Conservation (phyloP, 805 yeast genomes). For the Kazachstania africana region DNA sequence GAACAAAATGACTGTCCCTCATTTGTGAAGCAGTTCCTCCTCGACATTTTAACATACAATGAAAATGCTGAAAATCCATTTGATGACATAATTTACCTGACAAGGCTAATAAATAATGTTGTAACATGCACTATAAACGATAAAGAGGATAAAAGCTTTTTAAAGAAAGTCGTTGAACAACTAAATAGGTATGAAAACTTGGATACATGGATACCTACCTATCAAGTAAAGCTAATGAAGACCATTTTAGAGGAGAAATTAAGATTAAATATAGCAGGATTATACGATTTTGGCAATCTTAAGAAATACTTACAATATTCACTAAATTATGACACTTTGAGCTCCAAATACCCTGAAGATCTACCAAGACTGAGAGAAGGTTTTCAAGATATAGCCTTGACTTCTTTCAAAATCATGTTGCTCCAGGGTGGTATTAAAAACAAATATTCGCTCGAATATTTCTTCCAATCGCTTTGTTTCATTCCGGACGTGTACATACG, state of each 20-base stretch:
- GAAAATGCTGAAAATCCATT: conserved; percentile 74
- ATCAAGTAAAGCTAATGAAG: conserved; percentile 32
- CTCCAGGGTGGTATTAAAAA: conserved; percentile 70
- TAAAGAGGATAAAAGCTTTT: conserved; percentile 28
- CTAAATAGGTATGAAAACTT: conserved; percentile 63
- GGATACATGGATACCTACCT: conserved; percentile 81
- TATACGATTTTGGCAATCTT: conserved; percentile 33
- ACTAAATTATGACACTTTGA: conserved; percentile 30
- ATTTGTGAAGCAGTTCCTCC: conserved; percentile 47
- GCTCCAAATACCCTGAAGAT: conserved; percentile 15
- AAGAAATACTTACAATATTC: conserved; percentile 43
- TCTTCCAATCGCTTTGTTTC: conserved; percentile 43
- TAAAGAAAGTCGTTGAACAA: conserved; percentile 46
- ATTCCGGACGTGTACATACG: conserved; percentile 46
- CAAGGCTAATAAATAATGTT: conserved; percentile 44
- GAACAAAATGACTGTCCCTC: conserved; percentile 50
- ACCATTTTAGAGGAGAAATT: conserved; percentile 54
- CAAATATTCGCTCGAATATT: conserved; percentile 44
- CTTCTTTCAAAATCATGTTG: conserved; percentile 61
- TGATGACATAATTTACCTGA: conserved; percentile 59
- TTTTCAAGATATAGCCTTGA: conserved; percentile 40
- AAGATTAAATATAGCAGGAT: conserved; percentile 43
- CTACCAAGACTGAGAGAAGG: conserved; percentile 18
- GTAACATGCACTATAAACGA: conserved; percentile 30
- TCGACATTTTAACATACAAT: conserved; percentile 68